Evolutionary conservation across 441 rosid genomes (phyloP).

Genomic region (Bocquillonia castaneifolia): DNA sequence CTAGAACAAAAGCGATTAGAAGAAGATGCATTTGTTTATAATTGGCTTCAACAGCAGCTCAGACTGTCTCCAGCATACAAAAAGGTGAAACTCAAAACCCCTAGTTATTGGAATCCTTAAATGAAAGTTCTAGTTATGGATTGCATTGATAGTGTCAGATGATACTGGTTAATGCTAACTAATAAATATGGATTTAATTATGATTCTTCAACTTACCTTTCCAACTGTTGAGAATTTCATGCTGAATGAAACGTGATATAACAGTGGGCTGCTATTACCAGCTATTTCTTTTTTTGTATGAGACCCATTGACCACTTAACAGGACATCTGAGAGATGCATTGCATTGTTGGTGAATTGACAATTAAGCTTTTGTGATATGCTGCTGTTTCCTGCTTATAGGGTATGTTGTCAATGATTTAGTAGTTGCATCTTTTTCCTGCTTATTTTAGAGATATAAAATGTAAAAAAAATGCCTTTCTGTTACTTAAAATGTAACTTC

Average conservation of each 20-base stretch:
- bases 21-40: slow-evolving; percentile 77
- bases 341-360: background rate
- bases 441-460: background rate
- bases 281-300: background rate
- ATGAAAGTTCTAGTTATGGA: background rate
- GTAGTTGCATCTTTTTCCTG: background rate
- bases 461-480: too few relatives aligned
- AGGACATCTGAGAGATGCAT: background rate
- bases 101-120: background rate
- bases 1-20: slow-evolving; percentile 77
- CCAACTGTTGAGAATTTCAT: background rate
- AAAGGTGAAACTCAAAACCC: slow-evolving; percentile 42
- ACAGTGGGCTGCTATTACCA: background rate
- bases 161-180: background rate
- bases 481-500: too few relatives aligned
- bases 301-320: background rate
- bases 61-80: slow-evolving; percentile 84
- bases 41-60: slow-evolving; percentile 88
- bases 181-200: background rate
- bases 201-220: background rate
- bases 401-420: too few relatives aligned
- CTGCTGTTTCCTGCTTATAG: too few relatives aligned
- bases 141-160: background rate
- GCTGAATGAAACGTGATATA: background rate
- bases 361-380: background rate